Evolutionary conservation across 768 basidiomycete genomes (phyloP), one percentile per base, ranked within the genome.

Genomic region (Lactarius trivialis): DNA sequence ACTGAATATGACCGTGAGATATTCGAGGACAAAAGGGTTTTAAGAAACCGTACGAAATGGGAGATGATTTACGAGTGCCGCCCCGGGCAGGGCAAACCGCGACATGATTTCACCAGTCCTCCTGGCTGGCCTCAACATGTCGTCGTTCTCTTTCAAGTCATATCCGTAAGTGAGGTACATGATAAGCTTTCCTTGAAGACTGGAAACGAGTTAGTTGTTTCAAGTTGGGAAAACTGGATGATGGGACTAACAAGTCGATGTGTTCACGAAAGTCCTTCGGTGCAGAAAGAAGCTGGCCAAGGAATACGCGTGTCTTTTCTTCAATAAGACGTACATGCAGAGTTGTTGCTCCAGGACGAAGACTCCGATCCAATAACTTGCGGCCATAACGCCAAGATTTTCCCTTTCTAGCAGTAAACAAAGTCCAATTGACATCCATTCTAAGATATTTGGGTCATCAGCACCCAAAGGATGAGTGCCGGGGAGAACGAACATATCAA

Each of bases 141-240:
- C 28, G 14, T 61, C 63, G 2, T 21, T 15, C 1, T 56, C 39
- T 15, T 45, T 51, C 14, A 55, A 12, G 34, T 63, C 34, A 33
- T 63, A 49, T 28, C 61, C 61, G 15, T 62, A 62, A 4, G 41
- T 52, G 14, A 62, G 50, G 1, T 12, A 33, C 61, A 62, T 45
- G 50, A 62, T 19, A 7, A 62, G 3, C 12, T 21, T 33, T 45
- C 24, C 50, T 30, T 57, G 55, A 8, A 57, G 15, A 11, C 56
- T 62, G 4, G 28, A 15, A 2, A n/a, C 5, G 3, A 7, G 28
- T 59, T 26, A 54, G n/a, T 2, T 3, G 11, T 19, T n/a, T 33
- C 32, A 4, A 33, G 3, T 24, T 5, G 17, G 1, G 9, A 2
- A 15, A 1, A 28, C 7, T 8, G 24, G 6, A 43, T 0, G 1